Evolutionary conservation across 2,329 filamentous ascomycete genomes (phyloP).

Genomic region (Fusarium piperis): DNA sequence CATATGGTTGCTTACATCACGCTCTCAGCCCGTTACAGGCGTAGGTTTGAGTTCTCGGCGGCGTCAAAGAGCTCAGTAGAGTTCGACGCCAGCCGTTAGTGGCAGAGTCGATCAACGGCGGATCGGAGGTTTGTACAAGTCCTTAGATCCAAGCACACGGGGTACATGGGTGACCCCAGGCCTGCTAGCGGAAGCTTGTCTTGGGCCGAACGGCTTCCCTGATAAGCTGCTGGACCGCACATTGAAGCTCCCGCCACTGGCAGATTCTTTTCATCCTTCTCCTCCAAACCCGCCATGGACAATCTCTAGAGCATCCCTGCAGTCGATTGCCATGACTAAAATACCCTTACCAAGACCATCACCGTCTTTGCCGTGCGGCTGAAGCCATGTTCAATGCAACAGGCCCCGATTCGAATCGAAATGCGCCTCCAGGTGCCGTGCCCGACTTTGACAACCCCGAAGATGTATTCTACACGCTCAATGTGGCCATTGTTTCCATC

Average conservation of each 20-base stretch:
- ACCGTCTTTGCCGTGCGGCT: background rate
- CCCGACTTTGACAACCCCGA: conserved; percentile 25
- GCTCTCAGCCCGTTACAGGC: background rate
- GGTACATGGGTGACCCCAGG: background rate
- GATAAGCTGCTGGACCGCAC: background rate
- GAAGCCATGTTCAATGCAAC: conserved; percentile 38
- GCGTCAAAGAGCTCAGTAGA: background rate
- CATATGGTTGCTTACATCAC: background rate
- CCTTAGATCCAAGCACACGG: background rate
- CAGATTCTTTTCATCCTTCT: background rate
- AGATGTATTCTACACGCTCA: conserved; percentile 35
- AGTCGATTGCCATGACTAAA: conserved; percentile 10
- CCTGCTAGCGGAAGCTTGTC: background rate
- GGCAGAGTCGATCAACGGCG: background rate
- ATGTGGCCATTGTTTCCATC: conserved; percentile 18
- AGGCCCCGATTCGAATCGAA: conserved; percentile 38
- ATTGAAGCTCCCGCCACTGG: background rate
- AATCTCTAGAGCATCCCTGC: background rate
- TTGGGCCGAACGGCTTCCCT: background rate
- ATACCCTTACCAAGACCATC: background rate
- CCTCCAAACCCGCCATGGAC: background rate
- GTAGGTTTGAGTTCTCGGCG: background rate
- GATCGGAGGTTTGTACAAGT: background rate
- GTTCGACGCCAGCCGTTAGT: conserved; percentile 4
- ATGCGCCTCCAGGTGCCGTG: conserved; percentile 30